Conservation (phyloP, 2,329 filamentous ascomycete genomes). For the Byssothecium circinans region DNA sequence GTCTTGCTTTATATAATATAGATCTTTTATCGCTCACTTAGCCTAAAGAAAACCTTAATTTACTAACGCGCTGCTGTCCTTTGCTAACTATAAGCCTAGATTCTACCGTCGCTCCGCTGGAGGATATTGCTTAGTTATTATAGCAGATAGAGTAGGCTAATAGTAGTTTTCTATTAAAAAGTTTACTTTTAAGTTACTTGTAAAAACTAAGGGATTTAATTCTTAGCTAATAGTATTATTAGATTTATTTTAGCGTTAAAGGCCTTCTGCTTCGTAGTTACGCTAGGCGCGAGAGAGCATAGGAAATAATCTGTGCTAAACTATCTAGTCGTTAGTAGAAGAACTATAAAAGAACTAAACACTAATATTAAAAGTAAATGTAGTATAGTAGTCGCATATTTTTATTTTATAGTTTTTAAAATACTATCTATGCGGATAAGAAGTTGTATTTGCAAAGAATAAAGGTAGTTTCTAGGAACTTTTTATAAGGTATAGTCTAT, state of each 20-base stretch:
- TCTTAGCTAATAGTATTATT: constrained; percentile 10
- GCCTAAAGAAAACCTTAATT: constrained; percentile 13
- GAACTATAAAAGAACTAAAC: constrained; percentile 11
- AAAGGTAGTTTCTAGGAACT: constrained; percentile 14
- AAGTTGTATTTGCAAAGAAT: constrained; percentile 11
- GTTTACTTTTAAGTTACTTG: constrained; percentile 8
- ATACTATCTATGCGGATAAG: constrained; percentile 10
- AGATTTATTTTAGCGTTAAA: constrained; percentile 8
- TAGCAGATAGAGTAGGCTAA: constrained; percentile 14
- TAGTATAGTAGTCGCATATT: constrained; percentile 9
- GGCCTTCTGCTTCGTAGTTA: constrained; percentile 11
- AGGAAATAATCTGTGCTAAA: constrained; percentile 12
- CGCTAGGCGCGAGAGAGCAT: constrained; percentile 8
- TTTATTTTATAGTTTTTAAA: constrained; percentile 11
- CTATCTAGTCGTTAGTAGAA: constrained; percentile 13
- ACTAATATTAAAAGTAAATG: constrained; percentile 10
- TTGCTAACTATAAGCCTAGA: constrained; percentile 11
- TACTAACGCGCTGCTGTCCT: constrained; percentile 11
- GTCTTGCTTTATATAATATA: constrained; percentile 10
- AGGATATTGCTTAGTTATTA: constrained; percentile 13
- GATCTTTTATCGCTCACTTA: constrained; percentile 13
- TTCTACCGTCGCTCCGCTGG: constrained; percentile 14
- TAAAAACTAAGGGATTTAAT: constrained; percentile 10
- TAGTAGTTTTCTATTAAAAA: constrained; percentile 13
- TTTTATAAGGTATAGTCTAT: constrained; percentile 14